Percentiles rank a stretch among this genome's conserved stretches.
Conservation (phyloP, 768 basidiomycete genomes). For the Boletus rufocinnamomeus region DNA sequence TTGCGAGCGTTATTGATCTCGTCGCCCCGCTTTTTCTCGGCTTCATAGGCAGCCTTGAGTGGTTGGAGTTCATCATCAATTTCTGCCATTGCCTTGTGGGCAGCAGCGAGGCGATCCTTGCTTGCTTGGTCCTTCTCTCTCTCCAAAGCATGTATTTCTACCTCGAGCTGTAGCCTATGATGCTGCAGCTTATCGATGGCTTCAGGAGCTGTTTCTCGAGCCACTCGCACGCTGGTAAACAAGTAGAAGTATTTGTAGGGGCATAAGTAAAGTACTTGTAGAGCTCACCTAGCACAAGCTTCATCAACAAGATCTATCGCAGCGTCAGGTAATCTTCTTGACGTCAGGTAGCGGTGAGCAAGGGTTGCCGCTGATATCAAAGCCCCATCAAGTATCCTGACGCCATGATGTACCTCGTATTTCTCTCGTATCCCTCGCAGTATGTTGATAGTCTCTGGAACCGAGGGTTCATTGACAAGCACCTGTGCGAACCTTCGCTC, state of each 20-base stretch:
- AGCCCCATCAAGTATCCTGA: slow-evolving; percentile 84
- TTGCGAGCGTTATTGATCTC: slow-evolving; percentile 74
- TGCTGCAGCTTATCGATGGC: slow-evolving; percentile 90
- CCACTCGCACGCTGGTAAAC: slow-evolving; percentile 73
- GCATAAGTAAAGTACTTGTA: background rate
- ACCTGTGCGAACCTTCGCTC: slow-evolving; percentile 95
- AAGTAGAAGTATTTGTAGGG: background rate
- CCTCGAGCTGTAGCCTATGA: slow-evolving; percentile 84
- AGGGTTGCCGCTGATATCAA: slow-evolving; percentile 88
- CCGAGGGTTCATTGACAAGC: slow-evolving; percentile 86
- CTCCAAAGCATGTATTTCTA: slow-evolving; percentile 93
- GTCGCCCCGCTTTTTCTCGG: slow-evolving; percentile 79
- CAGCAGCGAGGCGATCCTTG: slow-evolving; percentile 74
- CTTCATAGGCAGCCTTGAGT: slow-evolving; percentile 83
- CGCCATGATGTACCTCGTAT: slow-evolving; percentile 91
- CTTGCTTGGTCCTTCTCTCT: slow-evolving; percentile 89
- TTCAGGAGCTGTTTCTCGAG: slow-evolving; percentile 93
- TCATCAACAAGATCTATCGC: slow-evolving; percentile 94
- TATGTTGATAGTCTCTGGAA: slow-evolving; percentile 89
- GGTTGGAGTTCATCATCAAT: slow-evolving; percentile 85
- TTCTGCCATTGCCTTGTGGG: slow-evolving; percentile 77
- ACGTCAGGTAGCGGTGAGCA: slow-evolving; percentile 90
- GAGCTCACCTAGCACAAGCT: slow-evolving; percentile 76
- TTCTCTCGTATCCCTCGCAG: slow-evolving; percentile 93
- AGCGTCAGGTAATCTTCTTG: slow-evolving; percentile 75